phyloP scores from a whole-genome alignment of 495 filamentous ascomycete genomes.

The Aspergillus incahuasiensis region DNA sequence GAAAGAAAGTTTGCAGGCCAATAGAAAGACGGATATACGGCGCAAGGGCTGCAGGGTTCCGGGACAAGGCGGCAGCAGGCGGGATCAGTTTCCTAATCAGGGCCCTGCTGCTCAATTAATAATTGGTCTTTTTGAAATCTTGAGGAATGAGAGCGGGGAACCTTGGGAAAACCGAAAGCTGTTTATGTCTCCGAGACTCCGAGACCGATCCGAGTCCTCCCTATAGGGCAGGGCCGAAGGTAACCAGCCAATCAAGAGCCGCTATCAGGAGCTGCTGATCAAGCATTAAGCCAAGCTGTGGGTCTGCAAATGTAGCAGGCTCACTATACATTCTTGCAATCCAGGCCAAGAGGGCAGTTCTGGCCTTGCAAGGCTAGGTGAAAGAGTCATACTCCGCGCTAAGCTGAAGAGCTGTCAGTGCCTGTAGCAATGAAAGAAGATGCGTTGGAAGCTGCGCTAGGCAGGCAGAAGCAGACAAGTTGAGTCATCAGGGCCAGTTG shows the following conservation, averaged over 20 bases:
- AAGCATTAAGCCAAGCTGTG: slow-evolving; percentile 19
- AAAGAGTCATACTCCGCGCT: no score
- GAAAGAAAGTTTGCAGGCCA: no score
- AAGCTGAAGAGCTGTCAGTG: no score
- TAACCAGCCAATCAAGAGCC: background rate
- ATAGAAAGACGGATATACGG: background rate
- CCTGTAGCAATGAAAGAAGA: no score
- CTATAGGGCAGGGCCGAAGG: slow-evolving; percentile 16
- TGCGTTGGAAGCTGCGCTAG: no score
- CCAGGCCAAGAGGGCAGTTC: no score
- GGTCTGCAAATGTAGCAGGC: background rate
- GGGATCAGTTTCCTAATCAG: slow-evolving; percentile 20
- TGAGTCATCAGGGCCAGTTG: slow-evolving; percentile 6
- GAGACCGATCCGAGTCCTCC: no score
- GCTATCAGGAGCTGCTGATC: background rate
- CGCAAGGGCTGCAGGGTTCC: background rate
- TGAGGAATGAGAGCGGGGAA: background rate
- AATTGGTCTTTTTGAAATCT: background rate
- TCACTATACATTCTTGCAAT: background rate
- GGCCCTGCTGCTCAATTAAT: background rate
- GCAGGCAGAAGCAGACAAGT: background rate
- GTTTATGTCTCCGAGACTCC: background rate
- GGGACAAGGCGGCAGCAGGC: slow-evolving; percentile 11
- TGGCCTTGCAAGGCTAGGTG: no score
- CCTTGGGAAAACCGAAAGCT: no score